Conservation (phyloP, 2,329 filamentous ascomycete genomes). For the Gliomastix tumulicola region DNA sequence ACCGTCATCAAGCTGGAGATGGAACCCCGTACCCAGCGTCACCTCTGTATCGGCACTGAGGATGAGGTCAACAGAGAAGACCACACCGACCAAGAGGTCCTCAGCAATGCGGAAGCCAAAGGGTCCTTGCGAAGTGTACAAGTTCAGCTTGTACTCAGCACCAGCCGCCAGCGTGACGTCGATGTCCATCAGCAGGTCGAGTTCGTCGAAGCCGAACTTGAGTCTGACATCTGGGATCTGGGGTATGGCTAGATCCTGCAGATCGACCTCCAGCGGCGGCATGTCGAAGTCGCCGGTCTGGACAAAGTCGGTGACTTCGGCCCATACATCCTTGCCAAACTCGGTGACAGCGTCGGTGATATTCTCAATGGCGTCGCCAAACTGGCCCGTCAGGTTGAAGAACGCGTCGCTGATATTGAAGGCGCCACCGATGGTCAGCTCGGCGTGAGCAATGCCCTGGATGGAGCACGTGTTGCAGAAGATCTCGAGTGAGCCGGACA, state of each 20-base stretch:
- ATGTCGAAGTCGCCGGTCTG: constrained; percentile 11
- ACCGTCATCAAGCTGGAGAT: constrained; percentile 45
- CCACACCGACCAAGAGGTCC: constrained; percentile 34
- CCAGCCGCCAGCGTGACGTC: constrained; percentile 31
- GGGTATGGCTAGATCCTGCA: constrained; percentile 16
- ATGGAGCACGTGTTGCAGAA: constrained; percentile 43
- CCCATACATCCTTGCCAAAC: constrained; percentile 8
- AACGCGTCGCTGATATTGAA: constrained; percentile 31
- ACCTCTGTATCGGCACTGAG: constrained; percentile 37
- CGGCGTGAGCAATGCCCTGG: constrained; percentile 34
- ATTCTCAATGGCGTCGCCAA: constrained; percentile 9
- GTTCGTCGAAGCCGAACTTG: constrained; percentile 37
- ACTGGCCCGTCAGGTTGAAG: constrained; percentile 22
- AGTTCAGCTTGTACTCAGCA: constrained; percentile 37
- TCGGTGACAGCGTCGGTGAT: constrained; percentile 5
- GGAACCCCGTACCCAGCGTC: constrained; percentile 45
- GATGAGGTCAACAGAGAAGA: constrained; percentile 45
- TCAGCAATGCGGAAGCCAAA: constrained; percentile 31
- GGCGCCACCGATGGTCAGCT: constrained; percentile 27
- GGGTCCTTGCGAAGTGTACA: constrained; percentile 37
- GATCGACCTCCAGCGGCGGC: not conserved
- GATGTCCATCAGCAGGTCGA: constrained; percentile 45
- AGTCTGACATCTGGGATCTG: constrained; percentile 33
- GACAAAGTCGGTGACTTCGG: constrained; percentile 30
- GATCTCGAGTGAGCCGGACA: too few species aligned